These are phyloP conservation scores for Aaosphaeria pasadenensis DNA, from an alignment of 2,329 filamentous ascomycete species.

Conservation along the genomic window DNA sequence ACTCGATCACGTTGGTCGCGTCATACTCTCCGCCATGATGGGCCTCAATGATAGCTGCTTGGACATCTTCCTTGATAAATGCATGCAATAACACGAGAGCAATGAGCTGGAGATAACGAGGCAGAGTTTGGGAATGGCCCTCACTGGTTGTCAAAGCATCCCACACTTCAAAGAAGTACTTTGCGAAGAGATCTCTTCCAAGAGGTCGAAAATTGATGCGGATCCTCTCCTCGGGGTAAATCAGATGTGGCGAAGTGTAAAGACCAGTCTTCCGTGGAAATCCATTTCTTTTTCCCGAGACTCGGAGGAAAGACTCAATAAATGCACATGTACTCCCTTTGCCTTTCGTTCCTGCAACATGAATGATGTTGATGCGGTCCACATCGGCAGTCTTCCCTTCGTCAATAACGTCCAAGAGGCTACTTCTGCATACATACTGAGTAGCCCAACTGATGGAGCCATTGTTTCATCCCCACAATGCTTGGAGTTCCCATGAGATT, in stretches of 20 bases:
- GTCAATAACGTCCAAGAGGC: slow-evolving; percentile 3
- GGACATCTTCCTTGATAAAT: slow-evolving; percentile 62
- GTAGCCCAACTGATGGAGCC: slow-evolving; percentile 11
- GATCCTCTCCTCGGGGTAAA: slow-evolving; percentile 39
- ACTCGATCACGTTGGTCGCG: slow-evolving; percentile 63
- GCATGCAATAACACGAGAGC: slow-evolving; percentile 54
- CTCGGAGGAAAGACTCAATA: slow-evolving; percentile 59
- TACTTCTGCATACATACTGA: slow-evolving; percentile 4
- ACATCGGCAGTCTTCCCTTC: slow-evolving; percentile 4
- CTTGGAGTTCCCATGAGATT: slow-evolving; percentile 9
- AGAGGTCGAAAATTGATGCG: slow-evolving; percentile 28
- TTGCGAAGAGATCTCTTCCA: slow-evolving; percentile 51
- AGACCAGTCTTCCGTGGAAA: slow-evolving; percentile 52
- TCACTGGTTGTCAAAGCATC: slow-evolving; percentile 7
- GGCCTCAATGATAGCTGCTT: slow-evolving; percentile 63
- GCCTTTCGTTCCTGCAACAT: slow-evolving; percentile 74
- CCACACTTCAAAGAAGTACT: slow-evolving; percentile 36
- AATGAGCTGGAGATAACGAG: slow-evolving; percentile 72
- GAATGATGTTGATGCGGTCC: slow-evolving; percentile 59
- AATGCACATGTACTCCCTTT: slow-evolving; percentile 73
- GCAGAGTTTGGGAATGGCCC: slow-evolving; percentile 52
- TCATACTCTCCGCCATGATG: slow-evolving; percentile 57
- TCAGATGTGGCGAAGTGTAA: slow-evolving; percentile 68
- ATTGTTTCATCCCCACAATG: slow-evolving; percentile 11
- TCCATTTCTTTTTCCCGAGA: slow-evolving; percentile 41